phyloP scores from a whole-genome alignment of 192 early-diverging fungal genomes.

The Backusella parvicylindrica region DNA sequence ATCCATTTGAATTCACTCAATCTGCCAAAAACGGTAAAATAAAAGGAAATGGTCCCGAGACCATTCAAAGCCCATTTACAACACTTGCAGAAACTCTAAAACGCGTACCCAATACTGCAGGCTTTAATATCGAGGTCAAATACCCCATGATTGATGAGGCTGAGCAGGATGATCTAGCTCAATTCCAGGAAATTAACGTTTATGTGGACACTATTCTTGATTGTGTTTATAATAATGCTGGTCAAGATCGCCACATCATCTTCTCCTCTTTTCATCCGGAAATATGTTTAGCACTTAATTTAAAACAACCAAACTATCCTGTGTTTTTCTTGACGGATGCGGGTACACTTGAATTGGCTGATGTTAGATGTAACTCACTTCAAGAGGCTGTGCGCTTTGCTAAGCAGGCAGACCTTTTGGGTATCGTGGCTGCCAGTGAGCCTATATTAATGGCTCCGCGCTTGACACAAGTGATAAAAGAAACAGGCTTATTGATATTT shows the following conservation, averaged over 20 bases:
- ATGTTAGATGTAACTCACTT: constrained; percentile 78
- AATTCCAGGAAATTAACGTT: constrained; percentile 76
- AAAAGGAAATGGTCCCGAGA: constrained; percentile 75
- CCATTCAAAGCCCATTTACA: constrained; percentile 84
- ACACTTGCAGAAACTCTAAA: constrained; percentile 78
- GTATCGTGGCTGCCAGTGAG: constrained; percentile 72
- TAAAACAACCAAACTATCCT: constrained; percentile 86
- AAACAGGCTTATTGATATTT: constrained; percentile 66
- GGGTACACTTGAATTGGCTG: constrained; percentile 68
- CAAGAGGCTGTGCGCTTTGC: constrained; percentile 78
- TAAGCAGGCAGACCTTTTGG: constrained; percentile 64
- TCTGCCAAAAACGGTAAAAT: constrained; percentile 43
- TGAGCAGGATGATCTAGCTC: constrained; percentile 64
- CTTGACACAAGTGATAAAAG: constrained; percentile 67
- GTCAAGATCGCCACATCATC: constrained; percentile 66
- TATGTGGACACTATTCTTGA: constrained; percentile 86
- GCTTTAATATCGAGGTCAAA: constrained; percentile 96
- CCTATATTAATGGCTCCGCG: constrained; percentile 76
- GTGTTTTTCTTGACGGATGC: constrained; percentile 92
- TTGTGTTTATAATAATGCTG: constrained; percentile 63
- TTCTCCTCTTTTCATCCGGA: constrained; percentile 95
- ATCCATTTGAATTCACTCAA: constrained; percentile 17
- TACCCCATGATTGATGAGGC: constrained; percentile 93
- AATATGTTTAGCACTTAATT: constrained; percentile 74
- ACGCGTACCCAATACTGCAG: constrained; percentile 68